A percentile compares a stretch with the other conserved stretches of the same genome.
Conservation (phyloP, 208 protist genomes). For the Leishmania mexicana region DNA sequence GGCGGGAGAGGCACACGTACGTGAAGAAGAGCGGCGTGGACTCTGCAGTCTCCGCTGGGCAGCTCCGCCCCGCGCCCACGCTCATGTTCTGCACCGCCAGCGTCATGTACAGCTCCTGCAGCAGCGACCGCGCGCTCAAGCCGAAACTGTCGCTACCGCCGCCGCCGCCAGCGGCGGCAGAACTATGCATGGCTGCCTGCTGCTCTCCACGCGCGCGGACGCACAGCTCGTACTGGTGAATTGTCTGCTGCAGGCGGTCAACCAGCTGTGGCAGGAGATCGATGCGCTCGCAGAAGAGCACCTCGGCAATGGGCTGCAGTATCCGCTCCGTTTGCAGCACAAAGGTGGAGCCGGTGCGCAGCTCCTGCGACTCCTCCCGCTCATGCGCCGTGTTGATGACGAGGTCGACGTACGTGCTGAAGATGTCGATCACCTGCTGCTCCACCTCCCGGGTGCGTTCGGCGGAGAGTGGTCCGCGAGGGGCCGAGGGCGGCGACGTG, state of each 20-base stretch:
- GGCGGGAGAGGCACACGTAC: constrained; percentile 78
- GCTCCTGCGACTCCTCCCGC: constrained; percentile 69
- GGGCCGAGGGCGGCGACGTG: neutral
- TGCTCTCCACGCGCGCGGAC: constrained; percentile 47
- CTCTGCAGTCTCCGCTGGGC: constrained; percentile 2
- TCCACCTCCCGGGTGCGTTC: constrained; percentile 31
- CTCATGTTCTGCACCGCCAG: constrained; percentile 47
- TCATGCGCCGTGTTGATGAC: constrained; percentile 76
- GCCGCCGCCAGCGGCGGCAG: neutral
- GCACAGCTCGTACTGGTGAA: constrained; percentile 71
- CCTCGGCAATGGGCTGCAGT: constrained; percentile 74
- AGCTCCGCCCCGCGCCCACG: constrained; percentile 16
- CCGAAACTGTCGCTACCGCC: constrained; percentile 5
- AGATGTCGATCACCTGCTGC: constrained; percentile 37
- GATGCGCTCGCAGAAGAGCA: constrained; percentile 78
- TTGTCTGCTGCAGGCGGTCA: constrained; percentile 44
- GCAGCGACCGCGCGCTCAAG: constrained; percentile 7
- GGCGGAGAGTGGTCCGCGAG: constrained; percentile 29
- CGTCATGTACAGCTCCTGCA: constrained; percentile 47
- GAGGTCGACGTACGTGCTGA: constrained; percentile 66
- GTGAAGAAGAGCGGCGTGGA: constrained; percentile 55
- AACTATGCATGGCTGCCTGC: constrained; percentile 4
- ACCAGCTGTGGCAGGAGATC: constrained; percentile 57
- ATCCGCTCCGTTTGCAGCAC: constrained; percentile 81
- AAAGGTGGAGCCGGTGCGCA: constrained; percentile 61